Evolutionary conservation across 305 asterid species (phyloP), one percentile per base, ranked within the genome.

Genomic region (Fraxinus platypoda): DNA sequence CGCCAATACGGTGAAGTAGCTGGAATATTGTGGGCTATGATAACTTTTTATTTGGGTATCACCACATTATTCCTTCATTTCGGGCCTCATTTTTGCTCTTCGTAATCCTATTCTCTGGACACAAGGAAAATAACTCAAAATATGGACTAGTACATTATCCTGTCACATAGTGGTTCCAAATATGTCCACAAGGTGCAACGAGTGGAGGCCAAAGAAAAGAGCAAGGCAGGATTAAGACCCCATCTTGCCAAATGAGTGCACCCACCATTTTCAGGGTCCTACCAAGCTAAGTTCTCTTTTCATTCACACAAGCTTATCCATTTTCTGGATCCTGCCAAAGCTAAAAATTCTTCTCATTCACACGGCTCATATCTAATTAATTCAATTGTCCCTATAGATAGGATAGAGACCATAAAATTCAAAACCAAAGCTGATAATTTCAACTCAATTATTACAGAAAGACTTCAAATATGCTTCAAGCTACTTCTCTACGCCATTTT

Each of bases 241-340:
- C 33, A 5, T 28, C 78, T 21, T 4, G 59, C 62, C 52, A 37
- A 19, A 46, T 12, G 12, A 12, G 19, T 75, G 57, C 79, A 26
- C 59, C 23, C 25, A 5, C 59, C 79, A 15, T 43, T 25, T 25
- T 3, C 37, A 43, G 79, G 66, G 82, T 79, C 77, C 41, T 38
- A 38, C 77, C 17, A 4, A 68, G 21, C 74, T 68, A 68, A 28
- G 37, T 68, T 68, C 74, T 4, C 35, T 68, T 68, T 68, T 68
- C 74, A 30, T 28, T 66, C n/a, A 66, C 34, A 11, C n/a, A 1
- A 26, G 35, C 35, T 66, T 26, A 4, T 23, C 70, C 35, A 66
- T 88, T 84, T 76, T n/a, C 78, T 64, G 37, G 88, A 87, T 6
- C 88, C 89, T 81, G 81, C 64, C 78, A 19, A 49, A 19, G 75